A percentile compares a stretch with the other conserved stretches of the same genome.
phyloP scores from a whole-genome alignment of 352 stramenopile genomes.

The Phytophthora aleatoria region DNA sequence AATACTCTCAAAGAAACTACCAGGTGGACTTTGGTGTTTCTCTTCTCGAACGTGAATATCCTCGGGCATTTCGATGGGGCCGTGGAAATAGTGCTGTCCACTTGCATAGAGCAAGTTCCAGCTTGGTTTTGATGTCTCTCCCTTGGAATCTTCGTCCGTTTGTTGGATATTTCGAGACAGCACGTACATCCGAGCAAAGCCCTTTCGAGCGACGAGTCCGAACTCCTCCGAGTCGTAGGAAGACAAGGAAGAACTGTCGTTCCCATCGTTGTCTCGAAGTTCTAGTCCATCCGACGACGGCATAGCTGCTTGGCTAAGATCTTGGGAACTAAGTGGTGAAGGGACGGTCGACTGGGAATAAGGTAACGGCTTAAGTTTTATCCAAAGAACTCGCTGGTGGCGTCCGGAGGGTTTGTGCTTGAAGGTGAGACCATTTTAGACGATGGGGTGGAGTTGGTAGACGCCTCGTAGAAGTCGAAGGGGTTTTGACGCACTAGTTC shows the following conservation, averaged over 20 bases:
- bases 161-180: constrained; percentile 24
- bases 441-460: constrained; percentile 17
- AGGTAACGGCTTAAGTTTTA: constrained; percentile 17
- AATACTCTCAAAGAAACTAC: constrained; percentile 33
- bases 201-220: constrained; percentile 51
- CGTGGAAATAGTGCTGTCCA: constrained; percentile 66
- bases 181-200: constrained; percentile 74
- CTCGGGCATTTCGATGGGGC: constrained; percentile 45
- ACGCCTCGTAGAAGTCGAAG: constrained; percentile 27
- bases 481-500: constrained; percentile 27
- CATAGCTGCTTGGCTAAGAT: constrained; percentile 10
- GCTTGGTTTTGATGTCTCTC: constrained; percentile 8
- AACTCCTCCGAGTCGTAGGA: constrained; percentile 65
- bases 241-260: constrained; percentile 43
- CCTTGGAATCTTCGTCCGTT: constrained; percentile 16
- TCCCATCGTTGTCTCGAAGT: constrained; percentile 9
- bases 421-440: constrained; percentile 27
- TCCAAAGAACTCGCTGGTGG: constrained; percentile 35
- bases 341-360: neutral
- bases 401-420: constrained; percentile 26
- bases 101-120: constrained; percentile 64
- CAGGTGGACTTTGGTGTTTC: constrained; percentile 2
- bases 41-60: constrained; percentile 27
- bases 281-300: constrained; percentile 19
- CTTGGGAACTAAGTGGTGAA: neutral